Evolutionary conservation across 352 stramenopile species (phyloP), one percentile per base, ranked within the genome.

Genomic region (Stephanocyclus meneghinianus): DNA sequence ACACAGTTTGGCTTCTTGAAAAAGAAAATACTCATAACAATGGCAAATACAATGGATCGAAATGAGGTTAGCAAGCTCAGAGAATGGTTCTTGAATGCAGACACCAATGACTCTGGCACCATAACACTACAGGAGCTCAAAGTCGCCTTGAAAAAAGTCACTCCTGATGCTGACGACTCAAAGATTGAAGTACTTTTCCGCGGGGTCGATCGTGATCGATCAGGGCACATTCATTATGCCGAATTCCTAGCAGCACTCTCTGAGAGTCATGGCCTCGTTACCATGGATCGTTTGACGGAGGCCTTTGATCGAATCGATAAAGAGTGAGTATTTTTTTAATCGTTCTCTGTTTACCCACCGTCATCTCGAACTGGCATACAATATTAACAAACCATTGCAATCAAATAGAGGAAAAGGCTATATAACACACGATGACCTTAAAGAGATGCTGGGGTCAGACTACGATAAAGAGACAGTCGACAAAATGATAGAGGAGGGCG

Each of bases 221-320:
- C 91, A 48, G 94, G 94, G 0, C 77, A 94, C 44, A 96, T 98
- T 67, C 95, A 96, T 76, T 97, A 97, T 74, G 84, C 95, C 13
- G 95, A 98, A 86, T 98, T 98, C 78, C 91, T 97, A 65, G 95
- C 95, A 5, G 95, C 95, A 10, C 90, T 94, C 2, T 91, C 97
- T 76, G 94, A 97, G 74, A 91, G 78, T 53, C 78, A 88, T 60
- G 78, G 78, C 32, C 67, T 88, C 62, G 72, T 88, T 8, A 88
- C 82, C 7, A 70, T 83, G 71, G 75, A 88, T 73, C 59, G 78
- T 30, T 80, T 88, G 69, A 68, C 72, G 16, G 81, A 88, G 37
- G 94, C 93, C 0, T 97, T 97, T 74, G 87, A 95, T 15, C 85
- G 96, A 63, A 87, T 97, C 48, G 94, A 97, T 57, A 88, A 88